Base-by-base conservation (phyloP, 2,329 filamentous ascomycete genomes). In the Venturia asperata region DNA sequence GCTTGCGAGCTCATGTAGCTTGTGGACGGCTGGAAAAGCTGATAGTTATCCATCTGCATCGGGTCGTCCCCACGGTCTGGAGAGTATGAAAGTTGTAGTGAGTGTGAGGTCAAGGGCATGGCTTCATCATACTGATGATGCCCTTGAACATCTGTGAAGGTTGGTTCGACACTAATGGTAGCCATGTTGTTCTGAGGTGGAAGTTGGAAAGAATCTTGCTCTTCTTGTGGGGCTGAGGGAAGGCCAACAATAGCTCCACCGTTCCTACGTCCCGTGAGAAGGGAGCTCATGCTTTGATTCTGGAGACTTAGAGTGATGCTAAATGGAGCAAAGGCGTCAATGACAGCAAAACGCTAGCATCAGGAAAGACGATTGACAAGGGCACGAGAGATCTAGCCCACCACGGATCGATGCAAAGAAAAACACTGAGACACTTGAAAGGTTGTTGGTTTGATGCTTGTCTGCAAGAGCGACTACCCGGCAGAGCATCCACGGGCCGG, bases 381-480 rank as follows among this genome's bases (percentile, higher is more conserved):
- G 24, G 37, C 34, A 55, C 19, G 13, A 52, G 21, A 49, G 43
- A 52, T 55, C 62, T 63, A 27, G 6, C 3, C 30, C 43, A 27
- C 17, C 43, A 49, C 42, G 34, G 42, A 24, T 49, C 21, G 21
- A n/a, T 42, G 47, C 47, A 63, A 24, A 37, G 62, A 49, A 41
- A 24, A 55, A 55, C n/a, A 30, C 15, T 63, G 62, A 63, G 62
- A 63, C 62, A 63, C 55, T 63, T 63, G 37, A 49, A 47, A 49
- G 62, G 42, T 43, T 17, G 34, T 42, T 42, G 43, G 39, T 55
- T 63, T 47, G 60, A 63, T 45, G 62, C 24, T 63, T 63, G 62
- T 19, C 30, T 45, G 62, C 43, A 37, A 10, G 15, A 34, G 52
- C 30, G 30, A 58, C 52, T 37, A 58, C 37, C 52, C 52, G 52